phyloP scores from a whole-genome alignment of 805 yeast genomes.

The Candida tibetensis region DNA sequence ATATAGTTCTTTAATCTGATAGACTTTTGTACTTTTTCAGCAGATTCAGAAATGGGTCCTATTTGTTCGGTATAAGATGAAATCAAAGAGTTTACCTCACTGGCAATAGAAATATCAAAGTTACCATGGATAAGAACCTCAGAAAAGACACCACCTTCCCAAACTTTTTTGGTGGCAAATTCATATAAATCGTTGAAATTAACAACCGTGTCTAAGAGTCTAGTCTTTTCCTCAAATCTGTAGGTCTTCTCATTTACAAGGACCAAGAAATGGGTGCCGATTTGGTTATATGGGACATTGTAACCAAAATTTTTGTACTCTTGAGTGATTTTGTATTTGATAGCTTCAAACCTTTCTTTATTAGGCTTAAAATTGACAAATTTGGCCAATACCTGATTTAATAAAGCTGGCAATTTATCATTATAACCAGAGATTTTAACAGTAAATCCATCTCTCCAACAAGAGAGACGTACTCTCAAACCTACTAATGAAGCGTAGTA shows the following conservation, averaged over 20 bases:
- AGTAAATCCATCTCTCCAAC: slow-evolving; percentile 68
- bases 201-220: slow-evolving; percentile 41
- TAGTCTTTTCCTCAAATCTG: slow-evolving; percentile 58
- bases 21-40: slow-evolving; percentile 20
- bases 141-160: slow-evolving; percentile 57
- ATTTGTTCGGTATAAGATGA: slow-evolving; percentile 5
- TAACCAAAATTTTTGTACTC: slow-evolving; percentile 66
- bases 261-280: slow-evolving; percentile 58
- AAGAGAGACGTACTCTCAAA: slow-evolving; percentile 52
- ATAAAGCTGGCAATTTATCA: slow-evolving; percentile 67
- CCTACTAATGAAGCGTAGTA: slow-evolving; percentile 88
- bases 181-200: slow-evolving; percentile 48
- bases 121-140: slow-evolving; percentile 84
- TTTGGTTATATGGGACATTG: slow-evolving; percentile 75
- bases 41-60: slow-evolving; percentile 25
- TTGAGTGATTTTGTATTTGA: slow-evolving; percentile 62
- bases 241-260: slow-evolving; percentile 74
- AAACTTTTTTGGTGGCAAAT: slow-evolving; percentile 44
- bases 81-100: slow-evolving; percentile 45
- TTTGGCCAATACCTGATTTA: slow-evolving; percentile 57
- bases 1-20: slow-evolving; percentile 36
- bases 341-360: slow-evolving; percentile 59
- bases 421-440: slow-evolving; percentile 75
- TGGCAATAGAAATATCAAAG: slow-evolving; percentile 50
- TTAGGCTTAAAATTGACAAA: slow-evolving; percentile 50